phyloP scores from a whole-genome alignment of 331 rosid genomes.

The Arachis monticola region DNA sequence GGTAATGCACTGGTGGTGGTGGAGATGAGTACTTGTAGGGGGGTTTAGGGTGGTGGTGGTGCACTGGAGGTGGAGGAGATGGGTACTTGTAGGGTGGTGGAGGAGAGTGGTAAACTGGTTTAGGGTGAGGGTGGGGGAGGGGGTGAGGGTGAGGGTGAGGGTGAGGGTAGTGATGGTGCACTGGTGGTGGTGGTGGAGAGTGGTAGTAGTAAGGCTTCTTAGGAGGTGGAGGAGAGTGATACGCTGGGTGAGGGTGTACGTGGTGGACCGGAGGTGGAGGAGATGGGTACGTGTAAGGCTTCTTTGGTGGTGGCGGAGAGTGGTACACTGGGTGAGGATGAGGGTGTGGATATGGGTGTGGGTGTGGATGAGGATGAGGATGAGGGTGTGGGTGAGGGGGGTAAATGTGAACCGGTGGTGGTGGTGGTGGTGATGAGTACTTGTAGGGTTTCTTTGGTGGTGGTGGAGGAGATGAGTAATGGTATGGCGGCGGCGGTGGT shows the following conservation, averaged over 20 bases:
- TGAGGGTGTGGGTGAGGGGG: constrained; percentile 1
- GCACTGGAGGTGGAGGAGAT: too few relatives aligned
- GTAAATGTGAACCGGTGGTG: background rate
- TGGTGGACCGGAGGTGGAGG: constrained; percentile 8
- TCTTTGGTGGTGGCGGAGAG: constrained; percentile 10
- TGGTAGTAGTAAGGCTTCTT: constrained; percentile 19
- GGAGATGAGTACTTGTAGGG: constrained; percentile 23
- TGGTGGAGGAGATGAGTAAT: constrained; percentile 36
- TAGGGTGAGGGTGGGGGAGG: background rate
- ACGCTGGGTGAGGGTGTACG: too few relatives aligned
- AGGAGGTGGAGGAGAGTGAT: constrained; percentile 15
- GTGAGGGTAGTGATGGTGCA: background rate
- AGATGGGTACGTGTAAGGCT: constrained; percentile 26
- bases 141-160: background rate
- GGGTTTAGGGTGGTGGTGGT: background rate
- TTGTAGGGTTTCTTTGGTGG: constrained; percentile 24
- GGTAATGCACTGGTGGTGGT: constrained; percentile 1
- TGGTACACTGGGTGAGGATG: constrained; percentile 37
- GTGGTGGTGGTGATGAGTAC: constrained; percentile 34
- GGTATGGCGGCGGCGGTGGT: constrained; percentile 36
- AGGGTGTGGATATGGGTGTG: constrained; percentile 14
- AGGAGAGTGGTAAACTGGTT: background rate
- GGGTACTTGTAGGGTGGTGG: constrained; percentile 22
- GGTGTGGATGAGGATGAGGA: background rate
- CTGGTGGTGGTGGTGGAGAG: constrained; percentile 38